Base-by-base conservation (phyloP, 140 eudicot genomes). In the Erigeron philadelphicus region DNA sequence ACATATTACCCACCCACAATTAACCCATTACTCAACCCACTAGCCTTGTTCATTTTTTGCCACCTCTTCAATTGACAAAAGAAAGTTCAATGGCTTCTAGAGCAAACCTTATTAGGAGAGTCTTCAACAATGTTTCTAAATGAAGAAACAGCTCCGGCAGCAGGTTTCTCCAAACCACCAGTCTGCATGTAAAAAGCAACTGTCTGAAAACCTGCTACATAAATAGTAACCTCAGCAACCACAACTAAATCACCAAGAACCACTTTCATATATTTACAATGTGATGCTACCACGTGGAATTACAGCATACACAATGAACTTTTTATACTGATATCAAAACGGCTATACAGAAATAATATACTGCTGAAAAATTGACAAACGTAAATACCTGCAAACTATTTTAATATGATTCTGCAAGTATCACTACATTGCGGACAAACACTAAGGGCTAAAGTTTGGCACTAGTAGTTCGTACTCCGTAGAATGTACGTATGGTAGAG, bases 201-300 rank as follows among this genome's bases (percentile, higher is more conserved):
- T 89, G 95, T 89, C 97, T 94, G 99, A 94, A 93, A 94, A 94
- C 99, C 97, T 94, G 99, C 97, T 94, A 81, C 97, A 94, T 89
- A 78, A 80, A 86, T 87, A 67, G 76, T 89, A 87, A 94, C 91
- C 98, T 86, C 86, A 92, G 98, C 85, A 82, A 85, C 78, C 65
- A 81, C 73, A 74, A 56, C 75, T 68, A 17, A 61, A 44, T 64
- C 48, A 74, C 78, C 78, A 68, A 60, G 31, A 42, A 67, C 71
- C 71, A 62, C 25, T 44, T 80, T 72, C 70, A 66, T 73, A 57
- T 19, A 53, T 49, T 45, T 79, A 70, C 72, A 58, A 67, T 69
- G 55, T 59, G 11, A 75, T 46, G 63, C 42, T 11, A 66, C 61
- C 70, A 76, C 17, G 12, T 46, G 59, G 56, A 44, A 43, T 47